Conservation (phyloP, 2,329 filamentous ascomycete genomes). For the Alternaria alternata region DNA sequence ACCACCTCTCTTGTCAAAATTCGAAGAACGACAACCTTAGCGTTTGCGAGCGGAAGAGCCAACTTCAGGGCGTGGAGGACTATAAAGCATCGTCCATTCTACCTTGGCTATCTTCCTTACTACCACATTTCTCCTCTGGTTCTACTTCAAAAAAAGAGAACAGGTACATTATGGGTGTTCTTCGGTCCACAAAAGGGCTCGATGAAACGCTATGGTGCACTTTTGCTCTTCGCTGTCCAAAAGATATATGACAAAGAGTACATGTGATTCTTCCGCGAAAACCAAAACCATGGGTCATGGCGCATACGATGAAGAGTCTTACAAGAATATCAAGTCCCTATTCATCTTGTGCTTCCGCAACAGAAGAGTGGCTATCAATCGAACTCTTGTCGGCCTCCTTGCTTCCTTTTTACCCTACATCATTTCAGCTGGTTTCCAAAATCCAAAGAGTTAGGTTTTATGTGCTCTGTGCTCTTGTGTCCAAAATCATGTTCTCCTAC, state of each 20-base stretch:
- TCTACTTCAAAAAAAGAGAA: too few relatives aligned
- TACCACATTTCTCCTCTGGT: too few relatives aligned
- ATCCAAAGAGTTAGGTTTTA: too few relatives aligned
- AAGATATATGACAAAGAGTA: accelerated
- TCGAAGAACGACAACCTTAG: too few relatives aligned
- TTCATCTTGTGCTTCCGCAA: not conserved
- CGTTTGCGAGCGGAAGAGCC: too few relatives aligned
- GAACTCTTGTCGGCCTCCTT: not conserved
- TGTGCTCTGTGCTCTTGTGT: not conserved
- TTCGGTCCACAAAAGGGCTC: not conserved
- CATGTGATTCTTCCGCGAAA: not conserved
- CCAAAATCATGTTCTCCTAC: too few relatives aligned
- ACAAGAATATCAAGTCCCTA: not conserved
- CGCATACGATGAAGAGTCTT: not conserved
- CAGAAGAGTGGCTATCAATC: not conserved
- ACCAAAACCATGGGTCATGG: not conserved
- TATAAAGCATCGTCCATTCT: too few relatives aligned
- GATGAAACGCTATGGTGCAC: accelerated
- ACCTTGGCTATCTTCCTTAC: too few relatives aligned
- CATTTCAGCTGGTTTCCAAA: not conserved
- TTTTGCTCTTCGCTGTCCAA: not conserved
- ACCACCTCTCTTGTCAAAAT: too few relatives aligned
- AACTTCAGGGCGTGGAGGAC: too few relatives aligned
- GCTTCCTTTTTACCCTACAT: not conserved
- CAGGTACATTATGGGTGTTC: not conserved